Percentiles rank a stretch among this genome's conserved stretches.
Conservation (phyloP, 352 stramenopile species). For the Pythium aquatile region DNA sequence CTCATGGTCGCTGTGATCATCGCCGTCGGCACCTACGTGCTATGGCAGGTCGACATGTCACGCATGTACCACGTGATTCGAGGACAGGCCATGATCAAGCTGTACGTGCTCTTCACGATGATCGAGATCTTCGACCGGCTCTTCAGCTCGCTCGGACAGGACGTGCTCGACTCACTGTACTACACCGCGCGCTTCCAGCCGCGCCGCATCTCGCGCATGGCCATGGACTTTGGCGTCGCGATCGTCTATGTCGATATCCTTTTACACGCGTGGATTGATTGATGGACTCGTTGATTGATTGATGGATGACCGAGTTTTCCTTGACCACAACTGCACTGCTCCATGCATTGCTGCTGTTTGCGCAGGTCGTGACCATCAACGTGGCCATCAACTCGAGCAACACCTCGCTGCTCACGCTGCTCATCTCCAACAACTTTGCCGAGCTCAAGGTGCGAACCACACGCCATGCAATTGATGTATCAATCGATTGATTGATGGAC, state of each 20-base stretch:
- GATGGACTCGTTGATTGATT: not conserved
- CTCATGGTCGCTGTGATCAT: conserved; percentile 89
- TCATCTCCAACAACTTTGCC: conserved; percentile 99
- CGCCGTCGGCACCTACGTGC: conserved; percentile 59
- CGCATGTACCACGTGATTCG: conserved; percentile 98
- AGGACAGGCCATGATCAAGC: conserved; percentile 97
- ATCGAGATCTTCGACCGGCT: conserved; percentile 98
- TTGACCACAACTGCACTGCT: conserved; percentile 38
- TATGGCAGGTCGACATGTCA: conserved; percentile 93
- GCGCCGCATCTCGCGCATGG: conserved; percentile 64
- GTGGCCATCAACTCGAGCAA: conserved; percentile 96
- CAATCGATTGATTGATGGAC: not conserved
- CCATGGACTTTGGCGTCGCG: conserved; percentile 71
- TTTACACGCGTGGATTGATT: not conserved
- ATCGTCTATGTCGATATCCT: conserved; percentile 63
- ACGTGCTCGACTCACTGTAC: conserved; percentile 96
- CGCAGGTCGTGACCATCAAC: conserved; percentile 96
- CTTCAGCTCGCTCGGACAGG: conserved; percentile 95
- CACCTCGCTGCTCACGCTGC: conserved; percentile 91
- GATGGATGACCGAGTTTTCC: not conserved
- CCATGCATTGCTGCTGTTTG: conserved; percentile 94
- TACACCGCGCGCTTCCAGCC: conserved; percentile 82
- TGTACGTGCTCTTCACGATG: conserved; percentile 99
- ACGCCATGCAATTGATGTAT: not conserved
- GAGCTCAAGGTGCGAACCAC: conserved; percentile 92